These are phyloP conservation scores for Pichia inconspicua DNA, from an alignment of 1,139 yeast species.

Conservation along the genomic window DNA sequence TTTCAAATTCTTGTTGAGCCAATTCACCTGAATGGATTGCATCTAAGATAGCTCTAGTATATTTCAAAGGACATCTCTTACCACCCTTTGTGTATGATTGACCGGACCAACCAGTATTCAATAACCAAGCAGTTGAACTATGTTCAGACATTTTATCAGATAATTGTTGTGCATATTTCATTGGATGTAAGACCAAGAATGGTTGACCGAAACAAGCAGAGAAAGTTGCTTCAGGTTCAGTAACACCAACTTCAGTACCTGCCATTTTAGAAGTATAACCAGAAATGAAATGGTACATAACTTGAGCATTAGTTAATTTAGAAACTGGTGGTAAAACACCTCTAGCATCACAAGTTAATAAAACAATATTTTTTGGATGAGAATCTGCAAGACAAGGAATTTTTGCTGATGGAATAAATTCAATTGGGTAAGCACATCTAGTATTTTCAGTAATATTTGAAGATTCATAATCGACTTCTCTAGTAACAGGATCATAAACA, in stretches of 20 bases:
- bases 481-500: conserved; percentile 70
- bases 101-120: conserved; percentile 99
- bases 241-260: conserved; percentile 98
- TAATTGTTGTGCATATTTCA: conserved; percentile 95
- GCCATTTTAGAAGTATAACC: conserved; percentile 99
- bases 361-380: conserved; percentile 88
- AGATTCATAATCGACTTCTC: conserved; percentile 81
- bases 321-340: conserved; percentile 98
- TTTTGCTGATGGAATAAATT: conserved; percentile 91
- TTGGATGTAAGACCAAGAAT: conserved; percentile 95
- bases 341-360: conserved; percentile 95
- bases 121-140: conserved; percentile 90
- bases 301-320: conserved; percentile 87
- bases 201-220: conserved; percentile 99
- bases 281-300: conserved; percentile 97
- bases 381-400: conserved; percentile 85
- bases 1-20: conserved; percentile 72
- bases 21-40: conserved; percentile 91
- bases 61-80: conserved; percentile 94
- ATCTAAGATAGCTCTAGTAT: conserved; percentile 94
- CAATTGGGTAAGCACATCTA: conserved; percentile 98
- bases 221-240: conserved; percentile 97
- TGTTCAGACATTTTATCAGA: conserved; percentile 87
- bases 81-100: conserved; percentile 90
- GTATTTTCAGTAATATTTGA: conserved; percentile 89